Conservation (phyloP, 176 grass and related monocot species). For the Tuctoria greenei region DNA sequence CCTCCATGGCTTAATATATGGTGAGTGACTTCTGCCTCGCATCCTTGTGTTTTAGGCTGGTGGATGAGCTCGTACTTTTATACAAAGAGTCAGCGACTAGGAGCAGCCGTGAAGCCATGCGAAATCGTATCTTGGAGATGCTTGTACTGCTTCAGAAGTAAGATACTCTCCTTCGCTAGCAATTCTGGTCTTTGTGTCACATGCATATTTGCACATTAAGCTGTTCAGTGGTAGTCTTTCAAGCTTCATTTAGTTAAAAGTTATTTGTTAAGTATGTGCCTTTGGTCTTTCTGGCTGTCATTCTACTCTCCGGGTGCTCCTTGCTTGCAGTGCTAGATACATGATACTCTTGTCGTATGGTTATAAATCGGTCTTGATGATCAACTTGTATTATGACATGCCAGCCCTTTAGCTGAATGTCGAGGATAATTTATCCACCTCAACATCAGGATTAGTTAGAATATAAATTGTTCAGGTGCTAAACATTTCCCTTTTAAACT, state of each 20-base stretch:
- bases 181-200: background rate
- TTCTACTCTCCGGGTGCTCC: background rate
- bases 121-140: constrained; percentile 51
- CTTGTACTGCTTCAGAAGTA: constrained; percentile 73
- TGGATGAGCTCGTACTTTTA: constrained; percentile 76
- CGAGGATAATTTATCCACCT: background rate
- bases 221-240: constrained; percentile 3
- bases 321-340: constrained; percentile 2
- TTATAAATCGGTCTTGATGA: background rate
- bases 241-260: constrained; percentile 4
- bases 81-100: constrained; percentile 85
- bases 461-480: background rate
- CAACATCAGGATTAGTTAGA: background rate
- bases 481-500: background rate
- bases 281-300: background rate
- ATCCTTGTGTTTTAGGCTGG: constrained; percentile 48
- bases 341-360: background rate
- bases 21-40: background rate
- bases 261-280: background rate
- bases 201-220: background rate
- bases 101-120: constrained; percentile 51
- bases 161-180: constrained; percentile 9
- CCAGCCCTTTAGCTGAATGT: background rate
- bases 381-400: background rate
- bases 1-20: background rate